Base-by-base conservation (phyloP, 305 asterid species). In the Plantago rigida region DNA sequence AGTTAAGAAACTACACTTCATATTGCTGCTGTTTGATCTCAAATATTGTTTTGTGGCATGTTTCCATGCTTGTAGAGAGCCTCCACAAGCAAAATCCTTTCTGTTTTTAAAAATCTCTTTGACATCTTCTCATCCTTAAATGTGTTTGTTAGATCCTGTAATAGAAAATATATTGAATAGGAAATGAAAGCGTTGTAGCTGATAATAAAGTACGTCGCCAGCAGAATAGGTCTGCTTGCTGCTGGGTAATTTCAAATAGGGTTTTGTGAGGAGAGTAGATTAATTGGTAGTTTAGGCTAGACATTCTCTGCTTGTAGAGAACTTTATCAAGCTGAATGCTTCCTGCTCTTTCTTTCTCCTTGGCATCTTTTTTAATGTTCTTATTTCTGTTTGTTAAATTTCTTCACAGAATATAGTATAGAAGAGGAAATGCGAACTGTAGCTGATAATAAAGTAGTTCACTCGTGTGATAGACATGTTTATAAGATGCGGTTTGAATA, bases 341-440 rank as follows among this genome's bases (percentile, higher is more conserved):
- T 53, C 28, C 6, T 50, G 11, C 47, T 67, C 49, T 56, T 69
- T 63, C 50, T 63, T 44, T 42, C 44, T 62, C 52, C 12, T 47
- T 14, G 26, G 48, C 24, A 56, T 44, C 47, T 11, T 60, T 46
- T 17, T 60, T 6, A 0, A 34, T 24, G 31, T 46, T 45, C 48
- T 47, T 47, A 13, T 52, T 53, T 4, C 44, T 58, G 52, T 59
- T 52, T 8, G 45, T 48, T 48, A 34, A 8, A 31, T 69, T 47
- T 39, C 34, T n/a, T 47, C 54, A 1, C 12, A 17, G 45, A 44
- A 10, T 31, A 31, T 31, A 64, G 11, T 47, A 59, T 52, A 41
- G 53, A 54, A 39, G 28, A 70, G 45, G 28, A 22, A 31, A 10
- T 45, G 48, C 12, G 46, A 53, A 45, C 15, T 22, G 46, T 41